Evolutionary conservation across 164 flowering plant genomes (phyloP), one percentile per base, ranked within the genome.

Genomic region (Berberis thunbergii): DNA sequence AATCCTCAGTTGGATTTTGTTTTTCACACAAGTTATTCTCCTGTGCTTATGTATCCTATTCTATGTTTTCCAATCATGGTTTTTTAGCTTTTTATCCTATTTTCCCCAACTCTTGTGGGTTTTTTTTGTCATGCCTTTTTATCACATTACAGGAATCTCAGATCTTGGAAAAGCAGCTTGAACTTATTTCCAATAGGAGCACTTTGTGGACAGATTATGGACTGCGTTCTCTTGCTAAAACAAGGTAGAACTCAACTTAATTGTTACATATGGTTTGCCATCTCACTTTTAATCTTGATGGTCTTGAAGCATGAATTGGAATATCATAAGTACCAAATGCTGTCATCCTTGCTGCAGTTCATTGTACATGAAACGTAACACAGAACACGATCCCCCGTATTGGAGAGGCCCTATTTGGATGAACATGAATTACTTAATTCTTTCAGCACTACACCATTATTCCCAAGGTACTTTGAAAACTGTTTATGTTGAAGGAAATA

Each of bases 321-420:
- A 26, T 26, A 26, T 26, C 26, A 26, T 26, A 26, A 26, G 26
- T 26, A 26, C 26, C 26, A 26, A 26, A 48, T 57, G 56, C 43
- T 13, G 49, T 60, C 12, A 63, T 70, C 39, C 58, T 46, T 74
- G 61, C 44, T 41, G 49, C 75, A 91, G 99, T 70, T 79, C 97
- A 53, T 7, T 95, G 62, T 91, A 89, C 81, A 91, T 95, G 99
- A 85, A 89, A 72, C 94, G 83, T 70, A 95, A 91, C 80, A 94
- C 96, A 4, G 94, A 95, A 79, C 97, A 91, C 73, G 97, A 91
- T 62, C 81, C 96, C 42, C 26, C 26, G 26, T 91, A 91, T 69
- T 95, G 97, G 97, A 86, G 99, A 70, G 99, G 97, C 54, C 90
- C 91, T 45, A 85, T 91, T 62, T 91, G 99, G 99, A 88, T 95